phyloP scores from a whole-genome alignment of 768 basidiomycete species.

The Termitomyces sp. region DNA sequence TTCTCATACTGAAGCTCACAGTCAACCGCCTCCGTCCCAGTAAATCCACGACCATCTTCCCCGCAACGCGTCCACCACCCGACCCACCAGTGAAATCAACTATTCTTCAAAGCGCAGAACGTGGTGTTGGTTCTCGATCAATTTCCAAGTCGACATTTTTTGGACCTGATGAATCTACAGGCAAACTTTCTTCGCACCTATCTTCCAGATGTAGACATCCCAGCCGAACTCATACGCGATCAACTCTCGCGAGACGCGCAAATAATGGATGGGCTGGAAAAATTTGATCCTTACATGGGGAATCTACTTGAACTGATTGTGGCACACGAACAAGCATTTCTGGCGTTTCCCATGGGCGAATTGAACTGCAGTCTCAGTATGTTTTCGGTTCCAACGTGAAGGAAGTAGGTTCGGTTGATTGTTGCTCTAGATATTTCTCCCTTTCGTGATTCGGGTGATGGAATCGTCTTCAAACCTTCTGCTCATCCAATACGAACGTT shows the following conservation, averaged over 20 bases:
- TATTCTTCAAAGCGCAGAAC: conserved; percentile 53
- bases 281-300: conserved; percentile 57
- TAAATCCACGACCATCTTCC: conserved; percentile 46
- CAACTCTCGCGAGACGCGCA: conserved; percentile 46
- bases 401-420: neutral
- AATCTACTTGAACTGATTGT: conserved; percentile 45
- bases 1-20: neutral
- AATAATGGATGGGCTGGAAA: conserved; percentile 25
- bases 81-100: conserved; percentile 26
- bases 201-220: conserved; percentile 72
- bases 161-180: conserved; percentile 29
- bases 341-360: conserved; percentile 66
- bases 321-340: conserved; percentile 25
- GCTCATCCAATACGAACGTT: conserved; percentile 43
- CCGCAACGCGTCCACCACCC: conserved; percentile 45
- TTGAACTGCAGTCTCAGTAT: conserved; percentile 56
- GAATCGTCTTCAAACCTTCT: conserved; percentile 34
- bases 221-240: conserved; percentile 60
- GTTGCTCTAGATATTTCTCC: conserved; percentile 13
- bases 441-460: conserved; percentile 25
- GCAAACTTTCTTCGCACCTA: conserved; percentile 68
- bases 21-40: conserved; percentile 20
- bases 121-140: conserved; percentile 47
- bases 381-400: conserved; percentile 15
- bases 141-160: neutral